A percentile compares a stretch with the other conserved stretches of the same genome.
phyloP scores from a whole-genome alignment of 352 stramenopile genomes.

The Phytophthora sp. region DNA sequence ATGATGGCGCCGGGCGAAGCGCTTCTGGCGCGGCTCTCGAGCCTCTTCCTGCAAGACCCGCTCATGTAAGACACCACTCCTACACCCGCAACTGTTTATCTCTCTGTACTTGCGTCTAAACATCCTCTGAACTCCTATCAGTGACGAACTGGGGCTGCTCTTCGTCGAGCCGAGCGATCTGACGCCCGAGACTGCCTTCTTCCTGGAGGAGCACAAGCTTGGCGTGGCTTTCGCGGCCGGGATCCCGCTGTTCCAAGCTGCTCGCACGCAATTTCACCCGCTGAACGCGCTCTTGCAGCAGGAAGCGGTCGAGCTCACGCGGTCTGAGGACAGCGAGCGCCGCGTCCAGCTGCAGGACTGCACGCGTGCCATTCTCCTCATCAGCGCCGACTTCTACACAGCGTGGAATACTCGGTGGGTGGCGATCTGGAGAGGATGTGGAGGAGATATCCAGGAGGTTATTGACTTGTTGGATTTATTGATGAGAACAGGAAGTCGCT shows the following conservation, averaged over 20 bases:
- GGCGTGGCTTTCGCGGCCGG: conserved; percentile 68
- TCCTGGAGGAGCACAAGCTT: conserved; percentile 80
- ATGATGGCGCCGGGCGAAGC: conserved; percentile 29
- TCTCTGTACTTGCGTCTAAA: background rate
- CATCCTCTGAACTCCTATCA: conserved; percentile 20
- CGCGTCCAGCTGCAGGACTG: conserved; percentile 50
- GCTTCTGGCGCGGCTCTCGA: conserved; percentile 45
- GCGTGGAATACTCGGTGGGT: conserved; percentile 81
- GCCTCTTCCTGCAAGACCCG: conserved; percentile 68
- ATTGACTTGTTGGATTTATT: background rate
- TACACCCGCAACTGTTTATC: background rate
- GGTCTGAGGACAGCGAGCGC: conserved; percentile 3
- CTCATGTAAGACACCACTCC: conserved; percentile 49
- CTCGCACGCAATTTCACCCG: conserved; percentile 57
- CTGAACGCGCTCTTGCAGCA: conserved; percentile 43
- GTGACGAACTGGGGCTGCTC: conserved; percentile 80
- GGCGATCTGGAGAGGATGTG: background rate
- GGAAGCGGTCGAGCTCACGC: conserved; percentile 8
- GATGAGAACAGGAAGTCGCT: conserved; percentile 55
- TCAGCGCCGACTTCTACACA: conserved; percentile 87
- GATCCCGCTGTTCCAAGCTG: conserved; percentile 57
- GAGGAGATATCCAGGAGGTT: background rate
- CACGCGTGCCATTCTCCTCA: conserved; percentile 71
- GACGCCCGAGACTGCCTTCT: conserved; percentile 61
- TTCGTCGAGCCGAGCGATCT: conserved; percentile 60